Evolutionary conservation across 257 asterid species (phyloP), one percentile per base, ranked within the genome.

Genomic region (Forsythia viridissima): DNA sequence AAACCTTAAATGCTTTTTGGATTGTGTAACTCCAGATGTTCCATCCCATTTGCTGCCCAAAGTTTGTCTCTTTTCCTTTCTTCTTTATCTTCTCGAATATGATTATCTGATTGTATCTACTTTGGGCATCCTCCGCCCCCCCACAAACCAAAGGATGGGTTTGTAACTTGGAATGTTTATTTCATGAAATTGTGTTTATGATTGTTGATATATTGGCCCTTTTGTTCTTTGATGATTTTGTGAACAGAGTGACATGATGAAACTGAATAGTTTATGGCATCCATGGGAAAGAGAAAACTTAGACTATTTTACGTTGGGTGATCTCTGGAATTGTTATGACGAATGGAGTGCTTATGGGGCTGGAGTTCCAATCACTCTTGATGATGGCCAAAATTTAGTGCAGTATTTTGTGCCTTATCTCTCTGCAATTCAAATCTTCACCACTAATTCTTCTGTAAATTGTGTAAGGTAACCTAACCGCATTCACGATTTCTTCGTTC

Each of bases 281-380:
- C 97, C 98, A n/a, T 90, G 92, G 90, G 99, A 86, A 79, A 89
- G 96, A 78, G 99, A 93, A 79, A 91, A 89, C 67, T 86, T 93
- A 46, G 98, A 95, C 78, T 95, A 88, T 79, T 93, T 93, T 73
- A 88, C 91, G 30, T 89, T 95, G 71, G 86, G 86, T 84, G 99
- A 93, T 84, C 94, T 95, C 69, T 93, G 99, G 99, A 90, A 87
- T 72, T 82, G 90, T 46, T 93, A 86, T 83, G 94, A 88, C 83
- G 97, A 95, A 91, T 92, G 93, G 90, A 95, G 99, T 90, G 97
- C 94, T 6, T 95, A 91, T 85, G 99, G 99, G 3, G 93, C 91
- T 65, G 98, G 99, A 10, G 97, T 93, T 75, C 97, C 98, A 10
- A 85, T 95, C 74, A 59, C 79, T 40, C 87, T 96, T 36, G 92